A percentile compares a stretch with the other conserved stretches of the same genome.
These are phyloP conservation scores for Orobanche coerulescens DNA, from an alignment of 257 asterid species.

Conservation along the genomic window DNA sequence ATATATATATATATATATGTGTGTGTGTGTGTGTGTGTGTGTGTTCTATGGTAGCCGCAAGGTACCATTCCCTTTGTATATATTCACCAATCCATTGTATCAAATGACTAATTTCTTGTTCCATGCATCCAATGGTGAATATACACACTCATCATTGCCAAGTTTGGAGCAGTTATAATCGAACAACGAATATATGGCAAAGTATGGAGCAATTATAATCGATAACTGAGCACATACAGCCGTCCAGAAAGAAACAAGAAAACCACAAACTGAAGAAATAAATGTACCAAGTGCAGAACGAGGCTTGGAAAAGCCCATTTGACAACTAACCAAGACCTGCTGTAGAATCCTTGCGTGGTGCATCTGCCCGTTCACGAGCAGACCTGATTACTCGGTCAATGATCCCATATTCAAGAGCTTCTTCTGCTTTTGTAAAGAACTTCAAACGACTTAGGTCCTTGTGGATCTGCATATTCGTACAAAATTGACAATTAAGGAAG, in stretches of 20 bases:
- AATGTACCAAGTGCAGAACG: not conserved
- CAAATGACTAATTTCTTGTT: no score
- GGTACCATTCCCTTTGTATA: no score
- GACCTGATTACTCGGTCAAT: constrained; percentile 77
- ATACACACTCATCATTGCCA: no score
- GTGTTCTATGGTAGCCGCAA: no score
- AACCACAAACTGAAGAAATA: not conserved
- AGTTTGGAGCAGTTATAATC: no score
- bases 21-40: no score
- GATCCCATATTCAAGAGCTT: constrained; percentile 88
- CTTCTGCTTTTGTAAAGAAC: constrained; percentile 63
- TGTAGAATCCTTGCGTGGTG: constrained; percentile 36
- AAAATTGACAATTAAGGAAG: not conserved
- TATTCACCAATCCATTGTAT: no score
- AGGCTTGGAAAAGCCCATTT: not conserved
- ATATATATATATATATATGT: no score
- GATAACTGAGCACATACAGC: no score
- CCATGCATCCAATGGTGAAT: no score
- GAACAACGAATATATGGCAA: no score
- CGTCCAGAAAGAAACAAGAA: not conserved
- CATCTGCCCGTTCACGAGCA: constrained; percentile 42
- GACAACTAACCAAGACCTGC: constrained; percentile 55
- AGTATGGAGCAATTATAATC: no score
- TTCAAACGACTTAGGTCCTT: constrained; percentile 61
- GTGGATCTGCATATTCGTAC: constrained; percentile 43